phyloP scores from a whole-genome alignment of 257 asterid genomes.

The Salvia hispanica region DNA sequence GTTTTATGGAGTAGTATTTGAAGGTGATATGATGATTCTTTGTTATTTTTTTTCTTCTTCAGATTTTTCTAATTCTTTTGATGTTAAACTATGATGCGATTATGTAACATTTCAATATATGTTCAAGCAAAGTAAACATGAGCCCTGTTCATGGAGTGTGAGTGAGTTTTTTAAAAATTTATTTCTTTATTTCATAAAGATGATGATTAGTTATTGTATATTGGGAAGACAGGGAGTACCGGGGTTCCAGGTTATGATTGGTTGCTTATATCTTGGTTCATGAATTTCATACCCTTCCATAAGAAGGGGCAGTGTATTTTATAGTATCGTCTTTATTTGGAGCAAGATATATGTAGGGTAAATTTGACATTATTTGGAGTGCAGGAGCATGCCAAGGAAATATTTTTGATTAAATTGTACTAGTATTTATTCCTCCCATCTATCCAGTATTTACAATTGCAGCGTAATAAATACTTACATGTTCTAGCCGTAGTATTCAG shows the following conservation, averaged over 20 bases:
- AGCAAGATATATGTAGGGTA: background rate
- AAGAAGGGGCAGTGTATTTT: background rate
- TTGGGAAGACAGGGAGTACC: background rate
- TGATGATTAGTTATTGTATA: background rate
- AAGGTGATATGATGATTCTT: no score
- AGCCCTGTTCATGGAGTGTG: conserved; percentile 5
- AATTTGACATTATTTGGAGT: background rate
- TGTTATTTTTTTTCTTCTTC: background rate
- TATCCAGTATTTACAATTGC: no score
- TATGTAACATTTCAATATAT: background rate
- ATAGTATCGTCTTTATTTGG: background rate
- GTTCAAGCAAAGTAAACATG: background rate
- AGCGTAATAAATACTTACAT: no score
- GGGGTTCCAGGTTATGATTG: background rate
- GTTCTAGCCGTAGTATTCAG: background rate
- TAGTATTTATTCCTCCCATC: no score
- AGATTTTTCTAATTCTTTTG: background rate
- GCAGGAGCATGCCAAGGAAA: background rate
- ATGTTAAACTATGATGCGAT: background rate
- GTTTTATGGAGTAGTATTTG: no score
- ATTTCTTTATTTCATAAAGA: no score
- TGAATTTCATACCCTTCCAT: background rate
- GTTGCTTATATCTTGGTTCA: background rate
- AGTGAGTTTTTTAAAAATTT: background rate
- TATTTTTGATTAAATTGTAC: background rate